Base-by-base conservation (phyloP, 805 yeast species). In the Schizosaccharomyces octosporus region DNA sequence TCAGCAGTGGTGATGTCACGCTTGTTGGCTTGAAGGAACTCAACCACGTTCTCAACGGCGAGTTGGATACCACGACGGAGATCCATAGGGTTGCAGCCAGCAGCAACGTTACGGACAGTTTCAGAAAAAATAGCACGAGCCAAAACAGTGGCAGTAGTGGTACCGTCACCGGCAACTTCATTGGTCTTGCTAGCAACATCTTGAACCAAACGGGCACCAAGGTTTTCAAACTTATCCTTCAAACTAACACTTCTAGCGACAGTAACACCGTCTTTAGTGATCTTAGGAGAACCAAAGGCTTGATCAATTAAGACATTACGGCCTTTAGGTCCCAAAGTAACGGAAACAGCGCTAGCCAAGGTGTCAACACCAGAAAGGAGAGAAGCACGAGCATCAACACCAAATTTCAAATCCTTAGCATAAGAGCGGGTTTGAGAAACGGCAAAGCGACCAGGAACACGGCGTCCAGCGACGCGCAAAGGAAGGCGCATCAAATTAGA, bases 81-180 rank as follows among this genome's bases (percentile, higher is more conserved):
- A 70, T 90, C 97, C 93, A 88, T 89, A 68, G 98, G 97, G 78
- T 90, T 93, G 75, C 96, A 89, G 64, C 98, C 98, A 62, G 97
- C 96, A 64, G 97, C 97, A 57, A 93, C 98, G 70, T 87, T 87
- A 79, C 87, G 88, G 64, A 90, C 95, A 39, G 94, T 81, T 75
- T 93, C 97, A 64, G 95, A 83, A 77, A 90, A 87, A 67, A 90
- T 90, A 63, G 95, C 84, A 74, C 95, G 85, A 67, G 97, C 97
- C 67, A 90, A 79, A 62, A 90, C 95, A 59, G 97, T 93, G 67
- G 97, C 97, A 57, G 95, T 84, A 48, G 98, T 90, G 66, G 98
- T 90, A 74, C 98, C 98, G 70, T 90, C 98, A 75, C 98, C 98
- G 64, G 97, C 97, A 68, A 85, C 80, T 74, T 90, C 96, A 74